Evolutionary conservation across 345 rosid species (phyloP).

Genomic region (Sapria himalayana): DNA sequence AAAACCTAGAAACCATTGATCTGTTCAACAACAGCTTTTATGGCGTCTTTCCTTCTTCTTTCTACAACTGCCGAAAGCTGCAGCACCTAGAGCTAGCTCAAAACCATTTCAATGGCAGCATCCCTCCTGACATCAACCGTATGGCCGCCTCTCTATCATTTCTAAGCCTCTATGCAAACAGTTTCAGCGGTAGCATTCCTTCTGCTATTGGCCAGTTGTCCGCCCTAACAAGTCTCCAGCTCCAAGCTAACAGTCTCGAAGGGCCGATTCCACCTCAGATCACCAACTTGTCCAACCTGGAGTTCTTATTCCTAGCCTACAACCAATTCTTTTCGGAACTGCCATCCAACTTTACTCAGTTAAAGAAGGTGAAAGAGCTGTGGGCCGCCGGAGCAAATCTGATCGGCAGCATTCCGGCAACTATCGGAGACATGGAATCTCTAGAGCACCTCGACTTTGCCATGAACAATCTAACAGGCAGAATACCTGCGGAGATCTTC

Average conservation of each 20-base stretch:
- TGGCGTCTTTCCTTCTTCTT: slow-evolving; percentile 19
- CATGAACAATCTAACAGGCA: slow-evolving; percentile 10
- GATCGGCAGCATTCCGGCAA: slow-evolving; percentile 28
- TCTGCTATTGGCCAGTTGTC: slow-evolving; percentile 15
- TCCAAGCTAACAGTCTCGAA: slow-evolving; percentile 13
- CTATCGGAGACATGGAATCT: slow-evolving; percentile 17
- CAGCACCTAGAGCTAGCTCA: slow-evolving; percentile 43
- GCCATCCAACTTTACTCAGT: slow-evolving; percentile 27
- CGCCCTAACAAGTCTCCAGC: slow-evolving; percentile 14
- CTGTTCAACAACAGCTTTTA: slow-evolving; percentile 15
- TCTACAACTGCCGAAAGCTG: slow-evolving; percentile 29
- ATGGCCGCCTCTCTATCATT: slow-evolving; percentile 17
- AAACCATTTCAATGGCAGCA: slow-evolving; percentile 41
- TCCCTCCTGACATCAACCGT: slow-evolving; percentile 31
- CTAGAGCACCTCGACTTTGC: slow-evolving; percentile 28
- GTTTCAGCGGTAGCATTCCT: slow-evolving; percentile 26
- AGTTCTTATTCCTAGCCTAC: slow-evolving; percentile 29
- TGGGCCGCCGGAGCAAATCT: slow-evolving; percentile 16
- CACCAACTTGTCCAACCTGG: slow-evolving; percentile 36
- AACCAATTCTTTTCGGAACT: slow-evolving; percentile 31
- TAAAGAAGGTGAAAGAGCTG: slow-evolving; percentile 20
- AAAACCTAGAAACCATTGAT: slow-evolving; percentile 15
- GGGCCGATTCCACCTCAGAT: slow-evolving; percentile 28
- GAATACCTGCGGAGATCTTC: slow-evolving; percentile 22
- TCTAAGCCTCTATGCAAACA: slow-evolving; percentile 17